Evolutionary conservation across 1,284 basidiomycete genomes (phyloP), one percentile per base, ranked within the genome.

Genomic region (Fomitopsis palustris): DNA sequence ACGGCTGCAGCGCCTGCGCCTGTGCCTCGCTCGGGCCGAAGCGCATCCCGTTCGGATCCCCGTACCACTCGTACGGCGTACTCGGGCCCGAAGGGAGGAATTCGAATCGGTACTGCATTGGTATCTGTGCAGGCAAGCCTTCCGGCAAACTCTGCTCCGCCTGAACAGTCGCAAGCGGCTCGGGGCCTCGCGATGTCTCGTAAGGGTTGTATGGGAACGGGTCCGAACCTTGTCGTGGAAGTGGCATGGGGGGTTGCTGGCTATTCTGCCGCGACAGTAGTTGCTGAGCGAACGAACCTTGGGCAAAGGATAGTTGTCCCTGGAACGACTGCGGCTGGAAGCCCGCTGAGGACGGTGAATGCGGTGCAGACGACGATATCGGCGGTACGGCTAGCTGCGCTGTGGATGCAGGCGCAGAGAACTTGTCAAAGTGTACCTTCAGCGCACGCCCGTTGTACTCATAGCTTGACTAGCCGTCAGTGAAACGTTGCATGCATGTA

Each of bases 371-470:
- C 61, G 38, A 61, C 16, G 55, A 27, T 10, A 38, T 3, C 54
- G 54, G 58, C 77, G 74, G 61, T 17, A 55, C 66, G n/a, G 63
- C 65, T 19, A 65, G 61, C n/a, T 64, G 60, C 14, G 71, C 69
- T 17, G 75, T 64, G 10, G 65, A 63, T 47, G 64, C 61, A 4
- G 70, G 74, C 23, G 80, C 78, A 4, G 81, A 76, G 69, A 85
- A 91, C 70, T 88, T 90, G 77, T 95, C 93, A 69, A 87, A 92
- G 71, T 94, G 92, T 14, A 95, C 93, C 72, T 95, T 95, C 54
- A 95, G 78, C 31, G 81, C 77, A 38, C 93, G 85, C 3, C 93
- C 93, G 68, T 92, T 93, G 72, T 89, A 94, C 68, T 96, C 93
- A 71, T 89, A 93, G 43, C 91, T 93, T 66, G 29, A 45, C n/a